phyloP scores from a whole-genome alignment of 2,329 filamentous ascomycete species.

The Fusarium virguliforme region DNA sequence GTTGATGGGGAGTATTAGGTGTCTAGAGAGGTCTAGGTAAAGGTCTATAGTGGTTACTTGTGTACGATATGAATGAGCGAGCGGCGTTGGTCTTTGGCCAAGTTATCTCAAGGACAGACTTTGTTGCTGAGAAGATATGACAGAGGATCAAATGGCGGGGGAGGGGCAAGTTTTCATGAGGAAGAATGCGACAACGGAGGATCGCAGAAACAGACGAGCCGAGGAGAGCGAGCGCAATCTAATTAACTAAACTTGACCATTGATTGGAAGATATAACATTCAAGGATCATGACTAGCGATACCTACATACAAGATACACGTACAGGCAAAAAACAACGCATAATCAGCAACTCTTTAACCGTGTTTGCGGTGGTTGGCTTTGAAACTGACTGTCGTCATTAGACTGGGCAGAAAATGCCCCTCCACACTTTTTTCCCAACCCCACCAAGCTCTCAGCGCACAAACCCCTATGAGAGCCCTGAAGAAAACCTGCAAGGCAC shows the following conservation, averaged over 20 bases:
- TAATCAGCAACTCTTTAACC: slow-evolving; percentile 32
- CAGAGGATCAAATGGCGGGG: slow-evolving; percentile 45
- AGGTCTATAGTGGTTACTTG: neutral
- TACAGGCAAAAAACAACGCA: slow-evolving; percentile 43
- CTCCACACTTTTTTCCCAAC: slow-evolving; percentile 34
- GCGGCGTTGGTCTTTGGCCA: slow-evolving; percentile 4
- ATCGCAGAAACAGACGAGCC: slow-evolving; percentile 40
- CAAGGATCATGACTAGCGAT: slow-evolving; percentile 37
- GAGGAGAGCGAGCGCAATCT: slow-evolving; percentile 16
- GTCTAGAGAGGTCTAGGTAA: neutral
- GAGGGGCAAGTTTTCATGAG: slow-evolving; percentile 49
- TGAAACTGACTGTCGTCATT: slow-evolving; percentile 43
- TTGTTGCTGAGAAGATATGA: slow-evolving; percentile 39
- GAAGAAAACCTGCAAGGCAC: slow-evolving; percentile 20
- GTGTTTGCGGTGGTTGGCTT: slow-evolving; percentile 32
- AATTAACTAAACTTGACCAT: slow-evolving; percentile 18
- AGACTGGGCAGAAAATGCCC: slow-evolving; percentile 26
- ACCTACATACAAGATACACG: neutral
- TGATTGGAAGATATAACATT: slow-evolving; percentile 44
- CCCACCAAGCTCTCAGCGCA: slow-evolving; percentile 7
- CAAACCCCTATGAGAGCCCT: slow-evolving; percentile 25
- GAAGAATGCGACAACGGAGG: slow-evolving; percentile 32
- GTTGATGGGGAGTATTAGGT: neutral
- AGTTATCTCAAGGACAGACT: slow-evolving; percentile 21
- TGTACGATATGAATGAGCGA: neutral